Evolutionary conservation across 495 filamentous ascomycete species (phyloP), one percentile per base, ranked within the genome.

Genomic region (Durotheca rogersii): DNA sequence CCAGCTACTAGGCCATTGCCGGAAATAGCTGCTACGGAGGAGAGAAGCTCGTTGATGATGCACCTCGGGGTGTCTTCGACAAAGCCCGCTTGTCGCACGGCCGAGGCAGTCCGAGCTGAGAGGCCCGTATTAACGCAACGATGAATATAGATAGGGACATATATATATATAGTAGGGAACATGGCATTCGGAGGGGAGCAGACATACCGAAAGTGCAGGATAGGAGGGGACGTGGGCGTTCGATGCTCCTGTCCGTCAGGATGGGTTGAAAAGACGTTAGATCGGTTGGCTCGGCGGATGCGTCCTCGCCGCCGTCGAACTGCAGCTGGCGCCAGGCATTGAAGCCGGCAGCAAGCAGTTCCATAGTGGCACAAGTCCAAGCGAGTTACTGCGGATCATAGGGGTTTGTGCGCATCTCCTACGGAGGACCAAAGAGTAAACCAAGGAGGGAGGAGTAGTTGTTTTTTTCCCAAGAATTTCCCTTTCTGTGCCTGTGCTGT

Each of bases 261-360:
- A 75, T 44, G 41, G 56, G 58, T 45, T 57, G 65, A 41, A 75
- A 77, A 4, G 52, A 37, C 19, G n/a, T 19, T 27, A 76, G 38
- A 55, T 78, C 75, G 14, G 71, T 62, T 21, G 66, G 64, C 20
- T 77, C 71, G 0, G 30, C 14, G 47, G 49, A 14, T 44, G 11
- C 17, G n/a, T 37, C 20, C 9, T 58, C 41, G 15, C 41, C 2
- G 1, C 41, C 17, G 0, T 40, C 36, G 39, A 77, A 75, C 2
- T 60, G 43, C 36, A 79, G 63, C 52, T 79, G 75, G 31, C 58
- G 58, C 71, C 71, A 79, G 33, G 73, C 72, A 54, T 81, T 81
- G 62, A 73, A 71, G 32, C 78, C 78, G n/a, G 71, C 46, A 40
- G 69, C 77, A 41, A 72, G 74, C 9, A 81, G 54, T 48, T 74